phyloP scores from a whole-genome alignment of 2,329 filamentous ascomycete species.

The Drechslerella dactyloides region DNA sequence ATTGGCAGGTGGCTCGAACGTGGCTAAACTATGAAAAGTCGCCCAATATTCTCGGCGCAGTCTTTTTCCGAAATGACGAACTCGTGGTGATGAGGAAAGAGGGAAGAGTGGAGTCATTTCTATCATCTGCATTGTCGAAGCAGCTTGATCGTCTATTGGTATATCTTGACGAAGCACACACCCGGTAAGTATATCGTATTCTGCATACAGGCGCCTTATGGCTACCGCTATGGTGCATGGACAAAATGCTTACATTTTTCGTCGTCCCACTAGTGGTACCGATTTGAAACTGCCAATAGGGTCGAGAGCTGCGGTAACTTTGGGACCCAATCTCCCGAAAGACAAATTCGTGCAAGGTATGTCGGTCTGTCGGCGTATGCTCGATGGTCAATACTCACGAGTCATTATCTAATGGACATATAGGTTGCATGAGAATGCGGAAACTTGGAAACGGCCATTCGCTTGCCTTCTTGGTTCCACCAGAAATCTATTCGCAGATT shows the following conservation, averaged over 20 bases:
- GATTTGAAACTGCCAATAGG: constrained; percentile 26
- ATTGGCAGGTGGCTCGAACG: constrained; percentile 62
- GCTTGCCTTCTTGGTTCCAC: constrained; percentile 61
- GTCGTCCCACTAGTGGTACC: constrained; percentile 18
- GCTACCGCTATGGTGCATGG: constrained; percentile 65
- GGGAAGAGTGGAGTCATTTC: constrained; percentile 61
- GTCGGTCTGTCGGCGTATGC: background rate
- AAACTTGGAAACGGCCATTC: constrained; percentile 72
- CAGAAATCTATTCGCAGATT: constrained; percentile 68
- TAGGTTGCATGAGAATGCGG: constrained; percentile 69
- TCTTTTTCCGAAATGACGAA: constrained; percentile 67
- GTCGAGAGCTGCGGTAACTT: constrained; percentile 62
- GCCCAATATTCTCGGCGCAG: constrained; percentile 57
- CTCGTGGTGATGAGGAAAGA: constrained; percentile 63
- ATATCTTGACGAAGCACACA: constrained; percentile 75
- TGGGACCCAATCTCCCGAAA: constrained; percentile 71
- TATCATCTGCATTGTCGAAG: constrained; percentile 66
- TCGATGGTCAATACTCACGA: background rate
- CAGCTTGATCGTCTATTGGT: constrained; percentile 68
- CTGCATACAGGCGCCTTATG: too few species aligned
- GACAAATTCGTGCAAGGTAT: constrained; percentile 73
- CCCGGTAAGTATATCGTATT: constrained; percentile 69
- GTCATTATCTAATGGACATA: background rate
- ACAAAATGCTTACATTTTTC: constrained; percentile 61
- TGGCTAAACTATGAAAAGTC: constrained; percentile 61